Conservation (phyloP, 768 basidiomycete species). For the Boletus reticuloceps region DNA sequence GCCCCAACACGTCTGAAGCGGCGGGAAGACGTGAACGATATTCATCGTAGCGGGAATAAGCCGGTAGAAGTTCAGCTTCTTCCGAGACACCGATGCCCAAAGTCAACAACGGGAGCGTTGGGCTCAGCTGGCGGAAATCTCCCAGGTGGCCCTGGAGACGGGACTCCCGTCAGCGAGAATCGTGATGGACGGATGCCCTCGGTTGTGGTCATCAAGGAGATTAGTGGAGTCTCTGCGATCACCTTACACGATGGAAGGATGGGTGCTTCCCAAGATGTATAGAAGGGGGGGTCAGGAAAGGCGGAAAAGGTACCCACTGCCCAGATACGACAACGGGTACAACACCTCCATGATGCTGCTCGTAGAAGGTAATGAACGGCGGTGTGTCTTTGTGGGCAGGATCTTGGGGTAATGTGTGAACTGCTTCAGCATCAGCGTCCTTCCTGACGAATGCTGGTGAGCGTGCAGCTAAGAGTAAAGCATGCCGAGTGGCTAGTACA, state of each 20-base stretch:
- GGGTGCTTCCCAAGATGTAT: too few relatives aligned
- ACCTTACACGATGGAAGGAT: too few relatives aligned
- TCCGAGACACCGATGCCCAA: conserved; percentile 6
- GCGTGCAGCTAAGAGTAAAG: too few relatives aligned
- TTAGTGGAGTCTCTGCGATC: not conserved
- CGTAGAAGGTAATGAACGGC: too few relatives aligned
- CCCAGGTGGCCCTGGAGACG: not conserved
- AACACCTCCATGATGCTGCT: too few relatives aligned
- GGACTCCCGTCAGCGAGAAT: conserved; percentile 10
- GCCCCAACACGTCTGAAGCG: conserved; percentile 16
- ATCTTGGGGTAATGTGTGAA: too few relatives aligned
- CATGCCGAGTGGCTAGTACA: too few relatives aligned
- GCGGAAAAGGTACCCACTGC: too few relatives aligned
- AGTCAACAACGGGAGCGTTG: not conserved
- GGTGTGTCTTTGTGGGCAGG: too few relatives aligned
- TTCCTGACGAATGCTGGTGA: conserved; percentile 6
- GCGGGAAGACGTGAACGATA: not conserved
- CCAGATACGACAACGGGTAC: too few relatives aligned
- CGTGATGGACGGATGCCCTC: not conserved
- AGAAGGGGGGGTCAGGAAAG: too few relatives aligned
- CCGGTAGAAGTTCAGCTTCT: conserved; percentile 10
- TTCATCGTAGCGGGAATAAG: conserved; percentile 28
- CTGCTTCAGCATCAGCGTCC: too few relatives aligned
- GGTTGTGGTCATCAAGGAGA: not conserved
- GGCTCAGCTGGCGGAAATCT: not conserved